phyloP scores from a whole-genome alignment of 2,329 filamentous ascomycete genomes.

The Bipolaris zeicola region DNA sequence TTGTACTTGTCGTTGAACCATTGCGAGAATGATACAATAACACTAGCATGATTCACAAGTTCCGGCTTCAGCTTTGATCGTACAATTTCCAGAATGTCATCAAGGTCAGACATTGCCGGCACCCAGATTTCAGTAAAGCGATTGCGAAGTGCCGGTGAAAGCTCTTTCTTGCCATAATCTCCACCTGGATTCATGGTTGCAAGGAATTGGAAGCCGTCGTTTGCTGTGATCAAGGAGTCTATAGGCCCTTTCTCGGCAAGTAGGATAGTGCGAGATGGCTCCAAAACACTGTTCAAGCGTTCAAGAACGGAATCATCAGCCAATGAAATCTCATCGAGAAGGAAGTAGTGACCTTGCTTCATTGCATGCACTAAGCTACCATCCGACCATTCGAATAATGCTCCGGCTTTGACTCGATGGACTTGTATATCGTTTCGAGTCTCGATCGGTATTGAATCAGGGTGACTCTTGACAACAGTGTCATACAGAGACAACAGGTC shows the following conservation, averaged over 20 bases:
- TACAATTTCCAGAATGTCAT: slow-evolving; percentile 89
- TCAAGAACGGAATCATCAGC: slow-evolving; percentile 98
- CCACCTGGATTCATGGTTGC: slow-evolving; percentile 99
- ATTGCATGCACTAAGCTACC: slow-evolving; percentile 93
- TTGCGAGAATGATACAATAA: slow-evolving; percentile 83
- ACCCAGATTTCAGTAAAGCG: slow-evolving; percentile 99
- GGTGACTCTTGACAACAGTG: slow-evolving; percentile 53
- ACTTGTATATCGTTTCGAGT: slow-evolving; percentile 49
- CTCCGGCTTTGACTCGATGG: slow-evolving; percentile 70
- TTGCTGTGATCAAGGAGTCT: slow-evolving; percentile 77
- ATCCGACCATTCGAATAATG: slow-evolving; percentile 95
- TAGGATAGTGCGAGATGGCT: slow-evolving; percentile 82
- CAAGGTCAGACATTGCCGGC: slow-evolving; percentile 78
- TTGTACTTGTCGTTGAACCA: slow-evolving; percentile 89
- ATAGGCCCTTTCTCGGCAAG: slow-evolving; percentile 91
- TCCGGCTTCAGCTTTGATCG: slow-evolving; percentile 69
- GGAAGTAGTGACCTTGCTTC: slow-evolving; percentile 85
- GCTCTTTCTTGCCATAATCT: slow-evolving; percentile 96
- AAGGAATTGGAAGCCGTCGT: slow-evolving; percentile 87
- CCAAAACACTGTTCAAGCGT: slow-evolving; percentile 92
- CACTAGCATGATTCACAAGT: slow-evolving; percentile 63
- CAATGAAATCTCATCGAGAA: slow-evolving; percentile 96
- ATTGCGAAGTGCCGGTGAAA: slow-evolving; percentile 93
- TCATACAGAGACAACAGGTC: slow-evolving; percentile 66
- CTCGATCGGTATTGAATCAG: slow-evolving; percentile 54